phyloP scores from a whole-genome alignment of 2,329 filamentous ascomycete genomes.

The Fonsecaea pugnacius region DNA sequence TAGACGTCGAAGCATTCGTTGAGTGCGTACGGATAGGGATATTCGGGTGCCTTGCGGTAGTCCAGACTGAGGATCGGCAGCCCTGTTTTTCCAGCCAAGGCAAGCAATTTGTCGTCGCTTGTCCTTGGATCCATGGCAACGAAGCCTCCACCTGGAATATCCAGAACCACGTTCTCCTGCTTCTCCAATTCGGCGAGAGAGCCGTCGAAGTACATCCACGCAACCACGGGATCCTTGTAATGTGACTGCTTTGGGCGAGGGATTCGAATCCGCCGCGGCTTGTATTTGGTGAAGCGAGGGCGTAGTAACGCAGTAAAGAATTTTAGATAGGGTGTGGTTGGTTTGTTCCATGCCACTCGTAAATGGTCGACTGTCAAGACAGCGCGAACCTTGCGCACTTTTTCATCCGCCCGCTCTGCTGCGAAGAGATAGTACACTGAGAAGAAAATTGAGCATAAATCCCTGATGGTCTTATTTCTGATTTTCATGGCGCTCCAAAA shows the following conservation, averaged over 20 bases:
- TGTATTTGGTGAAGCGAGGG: conserved; percentile 78
- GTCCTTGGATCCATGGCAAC: conserved; percentile 96
- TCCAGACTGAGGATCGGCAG: conserved; percentile 89
- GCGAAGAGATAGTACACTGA: conserved; percentile 89
- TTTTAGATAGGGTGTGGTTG: conserved; percentile 80
- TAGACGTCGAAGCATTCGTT: conserved; percentile 91
- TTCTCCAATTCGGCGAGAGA: conserved; percentile 75
- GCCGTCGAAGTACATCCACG: conserved; percentile 94
- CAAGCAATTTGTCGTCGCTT: conserved; percentile 90
- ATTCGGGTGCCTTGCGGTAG: conserved; percentile 84
- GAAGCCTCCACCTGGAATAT: conserved; percentile 92
- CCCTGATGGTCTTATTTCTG: conserved; percentile 75
- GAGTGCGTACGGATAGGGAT: conserved; percentile 80
- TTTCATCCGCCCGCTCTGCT: conserved; percentile 93
- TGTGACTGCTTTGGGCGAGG: conserved; percentile 77
- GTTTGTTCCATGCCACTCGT: conserved; percentile 93
- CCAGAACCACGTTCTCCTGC: conserved; percentile 78
- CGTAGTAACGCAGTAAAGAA: conserved; percentile 74
- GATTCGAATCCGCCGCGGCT: conserved; percentile 81
- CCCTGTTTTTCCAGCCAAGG: conserved; percentile 87
- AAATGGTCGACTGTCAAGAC: conserved; percentile 89
- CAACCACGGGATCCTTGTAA: conserved; percentile 80
- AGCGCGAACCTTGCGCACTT: conserved; percentile 86
- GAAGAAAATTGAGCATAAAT: conserved; percentile 81
- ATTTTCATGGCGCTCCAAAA: conserved; percentile 99